Conservation (phyloP, 2,329 filamentous ascomycete species). For the Dactylellina cionopaga region DNA sequence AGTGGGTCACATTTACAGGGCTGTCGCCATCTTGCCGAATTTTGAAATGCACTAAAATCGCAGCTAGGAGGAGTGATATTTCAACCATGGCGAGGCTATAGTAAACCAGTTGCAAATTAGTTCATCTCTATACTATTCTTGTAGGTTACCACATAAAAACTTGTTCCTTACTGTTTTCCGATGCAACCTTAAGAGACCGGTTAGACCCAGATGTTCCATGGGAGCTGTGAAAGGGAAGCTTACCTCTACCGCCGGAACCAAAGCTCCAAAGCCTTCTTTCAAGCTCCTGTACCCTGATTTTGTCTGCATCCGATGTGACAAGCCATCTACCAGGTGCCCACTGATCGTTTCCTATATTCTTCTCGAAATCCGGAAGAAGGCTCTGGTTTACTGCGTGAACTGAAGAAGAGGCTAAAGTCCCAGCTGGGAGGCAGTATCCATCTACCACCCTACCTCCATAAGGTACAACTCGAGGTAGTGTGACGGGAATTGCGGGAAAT, state of each 20-base stretch:
- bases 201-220: constrained; percentile 38
- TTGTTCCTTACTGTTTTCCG: constrained; percentile 52
- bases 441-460: constrained; percentile 66
- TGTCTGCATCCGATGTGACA: constrained; percentile 14
- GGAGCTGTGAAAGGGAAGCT: constrained; percentile 13
- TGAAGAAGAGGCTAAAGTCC: constrained; percentile 64
- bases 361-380: constrained; percentile 25
- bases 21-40: constrained; percentile 21
- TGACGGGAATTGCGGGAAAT: constrained; percentile 65
- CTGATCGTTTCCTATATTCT: neutral
- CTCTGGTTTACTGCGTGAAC: constrained; percentile 64
- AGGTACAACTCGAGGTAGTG: constrained; percentile 46
- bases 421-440: constrained; percentile 66
- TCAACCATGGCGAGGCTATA: constrained; percentile 36
- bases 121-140: neutral
- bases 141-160: neutral
- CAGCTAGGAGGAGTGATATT: constrained; percentile 35
- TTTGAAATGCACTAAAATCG: constrained; percentile 33
- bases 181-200: constrained; percentile 39
- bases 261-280: constrained; percentile 52
- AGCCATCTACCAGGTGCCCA: constrained; percentile 51
- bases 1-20: constrained; percentile 8
- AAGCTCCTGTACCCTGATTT: constrained; percentile 45
- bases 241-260: constrained; percentile 52
- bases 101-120: neutral